Base-by-base conservation (phyloP, 306 rosid species). In the Vigna radiata region DNA sequence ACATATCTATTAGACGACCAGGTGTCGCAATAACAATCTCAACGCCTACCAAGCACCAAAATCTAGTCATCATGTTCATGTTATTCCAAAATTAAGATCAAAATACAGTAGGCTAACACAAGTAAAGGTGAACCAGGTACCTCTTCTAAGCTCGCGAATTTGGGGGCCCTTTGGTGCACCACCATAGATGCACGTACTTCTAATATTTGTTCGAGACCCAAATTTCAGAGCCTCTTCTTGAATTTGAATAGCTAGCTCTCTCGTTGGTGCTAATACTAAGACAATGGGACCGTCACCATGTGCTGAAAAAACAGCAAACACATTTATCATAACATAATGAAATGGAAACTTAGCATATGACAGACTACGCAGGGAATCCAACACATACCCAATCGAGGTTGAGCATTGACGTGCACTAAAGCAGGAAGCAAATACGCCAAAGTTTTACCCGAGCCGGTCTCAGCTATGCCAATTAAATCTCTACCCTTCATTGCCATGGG, bases 91-190 rank as follows among this genome's bases (percentile, higher is more conserved):
- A 66, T 5, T 8, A 29, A 56, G 21, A 60, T 61, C 33, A 8
- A 54, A 43, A 68, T 8, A 37, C 8, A 60, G 70, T 41, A 47
- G 18, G 77, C 1, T 55, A 50, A 27, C 8, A 49, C 36, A 75
- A 23, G 18, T 65, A 62, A 36, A 25, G 3, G 15, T 13, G 56
- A 77, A 70, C 70, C 54, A 79, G 6, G 54, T 79, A 90, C 98
- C 98, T 81, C 86, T 84, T 77, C 78, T 87, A 41, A 95, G 98
- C 80, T 95, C 97, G 3, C 97, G 97, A 75, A 95, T 90, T 86
- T 95, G 98, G 64, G 98, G 97, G 1, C 97, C 98, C 85, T 95
- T 95, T 27, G 98, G 98, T 59, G 97, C 96, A 77, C 98, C 98
- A 0, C 98, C 98, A 72, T 95, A 95, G 36, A 92, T 68, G 80